These are phyloP conservation scores for Pichia rugopelliculosa DNA, from an alignment of 805 yeast genomes.

Conservation along the genomic window DNA sequence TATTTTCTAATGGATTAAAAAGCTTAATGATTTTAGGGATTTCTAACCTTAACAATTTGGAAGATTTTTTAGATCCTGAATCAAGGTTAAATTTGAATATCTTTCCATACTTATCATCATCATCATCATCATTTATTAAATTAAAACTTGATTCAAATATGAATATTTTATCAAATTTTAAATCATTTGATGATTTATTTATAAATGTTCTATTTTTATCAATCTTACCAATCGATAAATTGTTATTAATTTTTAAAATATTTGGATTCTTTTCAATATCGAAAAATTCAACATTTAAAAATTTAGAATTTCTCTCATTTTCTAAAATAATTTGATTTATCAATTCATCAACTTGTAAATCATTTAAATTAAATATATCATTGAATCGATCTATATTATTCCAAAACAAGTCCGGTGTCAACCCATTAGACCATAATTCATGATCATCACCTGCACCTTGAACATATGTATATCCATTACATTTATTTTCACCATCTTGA, in stretches of 20 bases:
- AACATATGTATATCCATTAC: slow-evolving; percentile 52
- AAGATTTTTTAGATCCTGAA: slow-evolving; percentile 50
- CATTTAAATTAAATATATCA: slow-evolving; percentile 21
- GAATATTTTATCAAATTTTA: slow-evolving; percentile 23
- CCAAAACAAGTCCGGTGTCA: slow-evolving; percentile 59
- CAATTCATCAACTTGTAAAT: slow-evolving; percentile 22
- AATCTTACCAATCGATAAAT: slow-evolving; percentile 21
- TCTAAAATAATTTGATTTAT: slow-evolving; percentile 5
- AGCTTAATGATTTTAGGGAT: slow-evolving; percentile 37
- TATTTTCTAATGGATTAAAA: slow-evolving; percentile 18
- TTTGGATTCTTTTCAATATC: too few species aligned
- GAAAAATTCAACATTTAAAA: not conserved
- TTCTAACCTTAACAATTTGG: slow-evolving; percentile 46
- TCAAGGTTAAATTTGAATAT: slow-evolving; percentile 16
- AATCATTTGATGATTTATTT: not conserved
- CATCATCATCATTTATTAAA: not conserved
- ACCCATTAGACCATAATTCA: slow-evolving; percentile 66
- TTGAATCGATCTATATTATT: slow-evolving; percentile 20
- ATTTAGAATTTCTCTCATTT: not conserved
- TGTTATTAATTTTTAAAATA: slow-evolving; percentile 11
- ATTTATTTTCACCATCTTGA: slow-evolving; percentile 48
- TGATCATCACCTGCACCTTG: slow-evolving; percentile 97
- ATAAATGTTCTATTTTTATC: slow-evolving; percentile 1
- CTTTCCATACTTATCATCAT: slow-evolving; percentile 5
- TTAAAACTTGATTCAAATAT: slow-evolving; percentile 14